Evolutionary conservation across 345 rosid genomes (phyloP), one percentile per base, ranked within the genome.

Genomic region (Acer campestre): DNA sequence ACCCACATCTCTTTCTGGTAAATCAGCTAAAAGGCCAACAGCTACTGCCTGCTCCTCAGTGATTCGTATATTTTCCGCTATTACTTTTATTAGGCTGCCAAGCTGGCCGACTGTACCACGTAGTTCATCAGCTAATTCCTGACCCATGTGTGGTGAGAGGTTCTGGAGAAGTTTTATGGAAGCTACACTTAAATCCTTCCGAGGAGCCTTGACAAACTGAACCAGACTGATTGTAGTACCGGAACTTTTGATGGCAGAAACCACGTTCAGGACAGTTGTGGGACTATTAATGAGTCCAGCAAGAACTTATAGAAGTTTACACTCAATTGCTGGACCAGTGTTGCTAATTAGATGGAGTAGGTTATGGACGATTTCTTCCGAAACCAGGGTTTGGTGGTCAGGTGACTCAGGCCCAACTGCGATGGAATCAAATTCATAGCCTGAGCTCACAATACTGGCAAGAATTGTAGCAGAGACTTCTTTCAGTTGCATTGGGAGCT

Each of bases 41-140:
- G 98, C 97, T 61, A 85, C 94, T 62, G 98, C 91, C 82, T 96
- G 99, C 85, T 93, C 99, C 78, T 96, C 97, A 2, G 91, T 86
- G 71, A 93, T 92, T 68, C 80, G 91, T 20, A 87, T 85, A 66
- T 90, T 87, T 80, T 91, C 99, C 0, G 93, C 82, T 79, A 90
- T 84, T 68, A 94, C 87, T 74, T 75, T 79, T 63, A 93, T 25
- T 25, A 25, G 27, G 27, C 27, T 25, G 27, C 27, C 27, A 25
- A 25, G 27, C 27, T 25, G 27, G 27, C 27, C 27, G 27, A 25
- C 27, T 25, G 27, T 25, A 25, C 27, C 1, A 25, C 1, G 86
- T 74, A 96, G 84, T 7, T 91, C 85, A 80, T 88, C 90, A 9
- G 97, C 97, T 80, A 96, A 80, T 72, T 93, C 98, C 80, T 92